Percentiles rank a stretch among this genome's conserved stretches.
phyloP scores from a whole-genome alignment of 305 asterid species.

The Solanum hybrid region DNA sequence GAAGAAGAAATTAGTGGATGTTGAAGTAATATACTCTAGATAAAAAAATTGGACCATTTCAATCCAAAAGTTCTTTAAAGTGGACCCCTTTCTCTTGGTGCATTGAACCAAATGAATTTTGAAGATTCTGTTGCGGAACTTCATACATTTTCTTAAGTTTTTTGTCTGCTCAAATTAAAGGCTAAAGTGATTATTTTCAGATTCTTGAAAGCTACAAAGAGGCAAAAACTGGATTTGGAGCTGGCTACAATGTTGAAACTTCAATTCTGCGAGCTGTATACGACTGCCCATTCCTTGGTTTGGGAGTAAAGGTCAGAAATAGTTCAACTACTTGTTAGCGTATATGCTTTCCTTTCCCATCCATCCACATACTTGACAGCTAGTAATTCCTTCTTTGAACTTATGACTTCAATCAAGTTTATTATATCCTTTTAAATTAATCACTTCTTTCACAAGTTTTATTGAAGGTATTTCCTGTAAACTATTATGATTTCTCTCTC shows the following conservation, averaged over 20 bases:
- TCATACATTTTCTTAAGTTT: not conserved
- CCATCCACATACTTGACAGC: not conserved
- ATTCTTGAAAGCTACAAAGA: constrained; percentile 47
- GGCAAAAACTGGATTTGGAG: constrained; percentile 85
- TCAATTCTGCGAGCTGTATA: constrained; percentile 64
- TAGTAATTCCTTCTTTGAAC: not conserved
- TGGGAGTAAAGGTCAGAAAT: constrained; percentile 47
- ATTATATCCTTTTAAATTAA: not conserved
- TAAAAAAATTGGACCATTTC: not conserved
- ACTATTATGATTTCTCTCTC: not conserved
- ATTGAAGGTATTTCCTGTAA: not conserved
- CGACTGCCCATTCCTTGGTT: constrained; percentile 82
- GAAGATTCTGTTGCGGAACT: not conserved
- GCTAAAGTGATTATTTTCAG: constrained; percentile 40
- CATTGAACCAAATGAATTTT: not conserved
- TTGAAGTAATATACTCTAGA: not conserved
- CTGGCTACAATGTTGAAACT: constrained; percentile 54
- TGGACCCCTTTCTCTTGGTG: not conserved
- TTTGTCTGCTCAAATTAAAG: not conserved
- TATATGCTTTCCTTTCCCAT: not conserved
- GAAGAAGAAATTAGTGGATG: not conserved
- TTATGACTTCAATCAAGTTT: not conserved
- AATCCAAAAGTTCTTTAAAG: not conserved
- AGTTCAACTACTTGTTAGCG: not conserved
- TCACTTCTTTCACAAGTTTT: not conserved